Percentiles rank a stretch among this genome's conserved stretches.
phyloP scores from a whole-genome alignment of 805 yeast genomes.

The Yamadazyma sp. region DNA sequence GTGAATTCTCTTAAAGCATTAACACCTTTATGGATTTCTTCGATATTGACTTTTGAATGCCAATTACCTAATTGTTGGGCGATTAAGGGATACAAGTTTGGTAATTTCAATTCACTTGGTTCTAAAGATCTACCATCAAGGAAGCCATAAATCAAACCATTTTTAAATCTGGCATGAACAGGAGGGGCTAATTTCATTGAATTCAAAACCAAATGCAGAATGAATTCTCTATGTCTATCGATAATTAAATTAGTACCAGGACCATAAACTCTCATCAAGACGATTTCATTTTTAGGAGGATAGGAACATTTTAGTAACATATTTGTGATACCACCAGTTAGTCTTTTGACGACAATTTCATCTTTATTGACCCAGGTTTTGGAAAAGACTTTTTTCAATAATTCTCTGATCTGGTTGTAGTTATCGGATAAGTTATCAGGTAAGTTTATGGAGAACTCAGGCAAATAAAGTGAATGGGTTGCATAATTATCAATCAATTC shows the following conservation, averaged over 20 bases:
- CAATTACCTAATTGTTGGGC: conserved; percentile 69
- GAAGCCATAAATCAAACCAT: conserved; percentile 71
- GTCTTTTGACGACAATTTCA: conserved; percentile 36
- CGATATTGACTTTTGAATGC: conserved; percentile 52
- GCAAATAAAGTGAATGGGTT: conserved; percentile 50
- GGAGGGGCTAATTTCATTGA: conserved; percentile 65
- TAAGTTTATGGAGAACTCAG: conserved; percentile 40
- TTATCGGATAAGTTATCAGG: conserved; percentile 32
- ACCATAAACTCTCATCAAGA: conserved; percentile 69
- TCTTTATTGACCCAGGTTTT: conserved; percentile 31
- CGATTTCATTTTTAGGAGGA: conserved; percentile 27
- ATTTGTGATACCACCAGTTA: conserved; percentile 65
- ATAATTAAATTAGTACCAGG: conserved; percentile 69
- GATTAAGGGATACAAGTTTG: conserved; percentile 50
- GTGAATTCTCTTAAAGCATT: conserved; percentile 31
- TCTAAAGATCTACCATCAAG: conserved; percentile 61
- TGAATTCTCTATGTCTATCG: conserved; percentile 71
- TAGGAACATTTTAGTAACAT: conserved; percentile 51
- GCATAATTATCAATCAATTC: conserved; percentile 24
- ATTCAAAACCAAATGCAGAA: conserved; percentile 62
- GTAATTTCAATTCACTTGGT: conserved; percentile 50
- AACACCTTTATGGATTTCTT: conserved; percentile 47
- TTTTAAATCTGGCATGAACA: conserved; percentile 62
- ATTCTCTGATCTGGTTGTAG: conserved; percentile 33
- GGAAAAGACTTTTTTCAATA: conserved; percentile 45